Conservation (phyloP, 1,284 basidiomycete species). For the Moesziomyces parantarcticus region DNA sequence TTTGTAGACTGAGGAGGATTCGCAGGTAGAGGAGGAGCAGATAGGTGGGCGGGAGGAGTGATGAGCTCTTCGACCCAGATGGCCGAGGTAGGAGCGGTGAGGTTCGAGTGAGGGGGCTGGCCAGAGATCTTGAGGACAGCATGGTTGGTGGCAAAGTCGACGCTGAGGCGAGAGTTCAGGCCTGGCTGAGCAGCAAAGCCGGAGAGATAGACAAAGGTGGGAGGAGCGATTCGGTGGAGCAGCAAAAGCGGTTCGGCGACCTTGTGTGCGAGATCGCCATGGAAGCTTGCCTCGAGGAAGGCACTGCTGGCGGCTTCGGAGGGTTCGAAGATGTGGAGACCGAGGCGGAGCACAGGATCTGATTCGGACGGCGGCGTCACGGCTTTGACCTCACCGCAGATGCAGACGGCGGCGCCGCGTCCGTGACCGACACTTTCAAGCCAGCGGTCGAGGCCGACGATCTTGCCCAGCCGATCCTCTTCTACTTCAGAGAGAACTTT, state of each 20-base stretch:
- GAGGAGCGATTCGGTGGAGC: conserved; percentile 18
- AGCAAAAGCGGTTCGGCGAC: conserved; percentile 30
- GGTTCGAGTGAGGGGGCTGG: conserved; percentile 18
- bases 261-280: conserved; percentile 11
- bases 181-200: conserved; percentile 27
- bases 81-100: conserved; percentile 23
- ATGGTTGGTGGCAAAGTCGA: conserved; percentile 12
- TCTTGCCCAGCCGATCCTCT: conserved; percentile 40
- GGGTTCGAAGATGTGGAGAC: conserved; percentile 16
- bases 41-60: neutral
- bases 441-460: conserved; percentile 30
- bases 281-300: conserved; percentile 8
- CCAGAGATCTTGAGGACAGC: conserved; percentile 35
- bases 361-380: neutral
- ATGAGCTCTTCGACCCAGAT: conserved; percentile 39
- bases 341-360: neutral
- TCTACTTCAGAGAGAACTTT: conserved; percentile 21
- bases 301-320: conserved; percentile 6
- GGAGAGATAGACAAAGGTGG: conserved; percentile 30
- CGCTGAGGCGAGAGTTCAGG: neutral
- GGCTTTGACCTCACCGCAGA: conserved; percentile 14
- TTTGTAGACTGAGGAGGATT: neutral
- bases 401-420: conserved; percentile 43
- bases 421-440: conserved; percentile 33
- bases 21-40: too few species aligned